Evolutionary conservation across 1,139 yeast species (phyloP), one percentile per base, ranked within the genome.

Genomic region (Taphrina flavorubra): DNA sequence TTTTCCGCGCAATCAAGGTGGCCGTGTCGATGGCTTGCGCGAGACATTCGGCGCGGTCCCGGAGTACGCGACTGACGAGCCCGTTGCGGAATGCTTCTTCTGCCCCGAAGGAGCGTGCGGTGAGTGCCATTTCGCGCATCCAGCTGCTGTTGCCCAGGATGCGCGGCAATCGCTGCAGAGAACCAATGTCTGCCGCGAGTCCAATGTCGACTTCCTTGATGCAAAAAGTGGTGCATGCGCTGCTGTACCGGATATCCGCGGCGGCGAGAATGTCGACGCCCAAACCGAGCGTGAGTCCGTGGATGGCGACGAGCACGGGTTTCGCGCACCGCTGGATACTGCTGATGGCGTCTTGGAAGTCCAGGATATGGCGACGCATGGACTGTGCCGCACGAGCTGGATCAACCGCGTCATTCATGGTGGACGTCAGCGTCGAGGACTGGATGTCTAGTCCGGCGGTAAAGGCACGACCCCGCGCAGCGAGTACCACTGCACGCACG

Each of bases 171-270:
- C 95, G 82, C 78, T 89, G 94, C 71, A 72, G 56, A 0, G 90
- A 82, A 11, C 96, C 96, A 73, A 89, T 88, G 76, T 89, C 96
- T 1, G 96, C 92, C 40, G 90, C 84, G 77, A 89, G 83, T 5
- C 95, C 96, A 69, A 89, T 82, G 71, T 85, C 85, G 71, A 88
- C 86, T 77, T 89, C 96, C 70, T 88, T 84, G 69, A 89, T 84
- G 47, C 89, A 83, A 72, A 88, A 82, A 58, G 78, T 78, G 36
- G 84, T 82, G 72, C 84, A 89, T 53, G 79, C 79, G 14, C 86
- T 80, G 8, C 86, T 86, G 37, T 86, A 78, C 69, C 95, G 81
- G 58, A 89, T 83, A 53, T 87, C 82, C 56, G 83, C 81, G 0
- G 88, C 84, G 31, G 87, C 78, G 11, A 88, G 79, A 57, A 89